Conservation (phyloP, 1,284 basidiomycete genomes). For the Ganoderma meredithae region DNA sequence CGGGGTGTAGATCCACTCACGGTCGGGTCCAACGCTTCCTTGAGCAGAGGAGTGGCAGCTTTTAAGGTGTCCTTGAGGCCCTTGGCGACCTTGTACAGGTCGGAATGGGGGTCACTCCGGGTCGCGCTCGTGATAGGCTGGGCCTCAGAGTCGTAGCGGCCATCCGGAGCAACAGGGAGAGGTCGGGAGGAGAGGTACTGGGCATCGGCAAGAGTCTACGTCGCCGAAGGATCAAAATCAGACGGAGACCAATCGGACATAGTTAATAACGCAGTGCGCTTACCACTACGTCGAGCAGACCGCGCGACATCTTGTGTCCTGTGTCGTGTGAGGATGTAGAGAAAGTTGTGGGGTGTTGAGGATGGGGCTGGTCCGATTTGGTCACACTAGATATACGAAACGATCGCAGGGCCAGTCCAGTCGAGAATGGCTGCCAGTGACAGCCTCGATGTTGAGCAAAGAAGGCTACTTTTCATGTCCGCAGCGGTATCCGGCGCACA, state of each 20-base stretch:
- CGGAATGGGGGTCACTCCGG: slow-evolving; percentile 25
- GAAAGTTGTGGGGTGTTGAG: background rate
- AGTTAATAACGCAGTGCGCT: slow-evolving; percentile 7
- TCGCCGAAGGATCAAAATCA: background rate
- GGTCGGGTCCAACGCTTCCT: slow-evolving; percentile 22
- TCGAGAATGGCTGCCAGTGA: slow-evolving; percentile 20
- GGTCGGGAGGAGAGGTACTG: slow-evolving; percentile 32
- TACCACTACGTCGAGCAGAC: slow-evolving; percentile 26
- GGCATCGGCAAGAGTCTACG: slow-evolving; percentile 34
- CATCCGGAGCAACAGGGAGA: slow-evolving; percentile 36
- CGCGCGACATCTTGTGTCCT: slow-evolving; percentile 24
- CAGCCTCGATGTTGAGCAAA: slow-evolving; percentile 16
- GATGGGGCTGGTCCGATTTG: background rate
- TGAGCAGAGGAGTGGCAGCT: slow-evolving; percentile 27
- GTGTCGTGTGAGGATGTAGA: background rate
- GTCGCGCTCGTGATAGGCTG: slow-evolving; percentile 30
- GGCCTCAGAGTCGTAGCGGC: slow-evolving; percentile 38
- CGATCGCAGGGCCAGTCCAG: slow-evolving; percentile 15
- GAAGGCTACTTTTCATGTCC: slow-evolving; percentile 8
- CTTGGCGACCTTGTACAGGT: slow-evolving; percentile 29
- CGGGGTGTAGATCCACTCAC: slow-evolving; percentile 3
- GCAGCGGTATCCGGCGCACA: slow-evolving; percentile 16
- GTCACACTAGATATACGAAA: slow-evolving; percentile 22
- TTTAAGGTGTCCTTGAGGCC: slow-evolving; percentile 27
- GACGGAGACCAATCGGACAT: background rate